Percentiles rank a stretch among this genome's conserved stretches.
These are phyloP conservation scores for Aegilops sharonensis DNA, from an alignment of 176 grass and related monocot genomes.

Conservation along the genomic window DNA sequence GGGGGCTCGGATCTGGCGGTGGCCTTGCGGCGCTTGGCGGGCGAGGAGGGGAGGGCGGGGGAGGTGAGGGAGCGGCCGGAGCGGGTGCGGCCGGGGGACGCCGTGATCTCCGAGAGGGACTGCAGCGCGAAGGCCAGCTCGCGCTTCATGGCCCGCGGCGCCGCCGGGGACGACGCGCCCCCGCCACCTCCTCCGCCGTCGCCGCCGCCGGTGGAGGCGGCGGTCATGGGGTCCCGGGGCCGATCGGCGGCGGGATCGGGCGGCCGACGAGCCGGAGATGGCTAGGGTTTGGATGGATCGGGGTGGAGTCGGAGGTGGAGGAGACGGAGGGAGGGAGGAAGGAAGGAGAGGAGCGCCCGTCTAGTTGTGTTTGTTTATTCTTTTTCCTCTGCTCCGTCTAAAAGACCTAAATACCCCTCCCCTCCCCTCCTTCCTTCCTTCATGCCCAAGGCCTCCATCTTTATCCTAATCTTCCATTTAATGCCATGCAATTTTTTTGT, in stretches of 20 bases:
- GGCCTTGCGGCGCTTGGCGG: constrained; percentile 35
- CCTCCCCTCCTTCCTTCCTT: not conserved
- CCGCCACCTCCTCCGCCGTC: not conserved
- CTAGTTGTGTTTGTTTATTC: not conserved
- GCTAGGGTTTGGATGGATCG: constrained; percentile 1
- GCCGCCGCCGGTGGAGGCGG: constrained; percentile 12
- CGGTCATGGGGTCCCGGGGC: constrained; percentile 19
- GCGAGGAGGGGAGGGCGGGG: not conserved
- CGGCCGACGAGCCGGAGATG: not conserved
- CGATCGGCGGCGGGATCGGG: not conserved
- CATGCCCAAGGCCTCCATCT: too few species aligned
- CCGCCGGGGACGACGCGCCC: not conserved
- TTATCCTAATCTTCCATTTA: too few species aligned
- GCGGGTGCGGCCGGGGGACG: constrained; percentile 53
- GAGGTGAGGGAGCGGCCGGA: constrained; percentile 36
- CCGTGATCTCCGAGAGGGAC: constrained; percentile 36
- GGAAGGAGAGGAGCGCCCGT: not conserved
- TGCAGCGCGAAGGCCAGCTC: constrained; percentile 62
- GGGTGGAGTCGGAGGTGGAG: not conserved
- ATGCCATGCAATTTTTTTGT: too few species aligned
- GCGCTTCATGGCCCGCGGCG: constrained; percentile 52
- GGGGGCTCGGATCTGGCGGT: constrained; percentile 28
- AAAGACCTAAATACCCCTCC: not conserved
- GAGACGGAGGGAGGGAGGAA: not conserved
- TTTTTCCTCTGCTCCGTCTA: not conserved